Percentiles rank a stretch among this genome's conserved stretches.
Evolutionary conservation across 2,329 filamentous ascomycete species (phyloP).

Genomic region (Exophiala lecanii-corni): DNA sequence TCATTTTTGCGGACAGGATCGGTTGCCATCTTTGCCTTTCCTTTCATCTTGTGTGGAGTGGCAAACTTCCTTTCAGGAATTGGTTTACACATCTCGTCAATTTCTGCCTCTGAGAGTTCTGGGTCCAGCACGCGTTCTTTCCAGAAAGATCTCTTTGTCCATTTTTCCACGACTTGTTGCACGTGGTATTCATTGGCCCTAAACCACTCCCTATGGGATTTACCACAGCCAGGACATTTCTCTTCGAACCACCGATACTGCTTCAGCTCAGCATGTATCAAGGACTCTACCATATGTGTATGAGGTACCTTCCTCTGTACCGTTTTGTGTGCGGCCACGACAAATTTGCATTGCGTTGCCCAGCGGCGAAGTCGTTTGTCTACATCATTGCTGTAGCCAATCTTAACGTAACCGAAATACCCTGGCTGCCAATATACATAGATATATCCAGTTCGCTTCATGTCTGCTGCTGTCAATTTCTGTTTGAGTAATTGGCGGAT

Average conservation of each 20-base stretch:
- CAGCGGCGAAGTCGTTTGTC: slow-evolving; percentile 9
- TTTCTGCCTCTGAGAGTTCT: too few relatives aligned
- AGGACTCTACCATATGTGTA: slow-evolving; percentile 8
- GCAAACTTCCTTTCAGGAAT: too few relatives aligned
- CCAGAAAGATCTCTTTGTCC: too few relatives aligned
- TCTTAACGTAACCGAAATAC: slow-evolving; percentile 14
- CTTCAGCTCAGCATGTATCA: slow-evolving; percentile 19
- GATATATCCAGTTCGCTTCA: slow-evolving; percentile 1
- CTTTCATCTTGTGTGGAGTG: too few relatives aligned
- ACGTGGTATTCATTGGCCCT: slow-evolving; percentile 2
- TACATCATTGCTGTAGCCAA: slow-evolving; percentile 6
- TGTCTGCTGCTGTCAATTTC: slow-evolving; percentile 2
- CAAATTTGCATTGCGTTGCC: slow-evolving; percentile 6
- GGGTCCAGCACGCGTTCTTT: too few relatives aligned
- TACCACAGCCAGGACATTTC: slow-evolving; percentile 3
- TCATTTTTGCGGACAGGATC: too few relatives aligned
- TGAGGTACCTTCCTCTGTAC: not conserved
- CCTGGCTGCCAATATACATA: slow-evolving; percentile 16
- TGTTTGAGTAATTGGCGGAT: slow-evolving; percentile 6
- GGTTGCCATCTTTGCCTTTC: too few relatives aligned
- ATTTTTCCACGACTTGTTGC: slow-evolving; percentile 12
- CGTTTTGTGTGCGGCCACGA: slow-evolving; percentile 1
- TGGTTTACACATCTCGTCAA: too few relatives aligned
- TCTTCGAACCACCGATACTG: slow-evolving; percentile 5
- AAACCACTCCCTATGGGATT: slow-evolving; percentile 14